Evolutionary conservation across 208 protist genomes (phyloP), one percentile per base, ranked within the genome.

Genomic region (Leptomonas pyrrhocoris): DNA sequence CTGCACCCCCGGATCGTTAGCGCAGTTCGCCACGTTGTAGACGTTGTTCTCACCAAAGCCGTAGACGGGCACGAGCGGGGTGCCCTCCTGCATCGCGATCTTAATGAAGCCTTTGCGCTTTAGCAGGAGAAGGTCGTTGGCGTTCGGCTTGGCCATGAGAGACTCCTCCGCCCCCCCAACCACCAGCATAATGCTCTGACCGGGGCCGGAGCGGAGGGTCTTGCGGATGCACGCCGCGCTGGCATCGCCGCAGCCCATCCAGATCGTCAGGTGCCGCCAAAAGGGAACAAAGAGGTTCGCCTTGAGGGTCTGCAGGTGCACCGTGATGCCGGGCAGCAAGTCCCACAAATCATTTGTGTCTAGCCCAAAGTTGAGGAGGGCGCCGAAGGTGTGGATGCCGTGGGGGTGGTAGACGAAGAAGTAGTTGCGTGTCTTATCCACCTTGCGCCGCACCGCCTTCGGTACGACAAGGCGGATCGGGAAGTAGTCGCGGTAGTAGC

Each of bases 391-490:
- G 72, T 96, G 88, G 16, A 97, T 80, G 27, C 88, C 89, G 77
- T 98, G 94, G 11, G 94, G 94, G 76, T 97, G 92, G 65, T 93
- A 88, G 19, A 79, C 79, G 66, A 98, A 97, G 36, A 98, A 76
- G 75, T 96, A 96, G 74, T 94, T 94, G 49, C 78, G 70, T 18
- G 54, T 51, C 28, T 25, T 57, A 54, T 92, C 76, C 56, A 94
- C 88, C 49, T 64, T 49, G 11, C 53, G 64, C 12, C 81, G 80
- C 27, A 88, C 81, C 21, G 61, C n/a, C 12, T 67, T 55, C 1
- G 83, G 82, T 38, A 96, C 62, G 36, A 92, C 73, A 38, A 95
- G 84, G 5, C 92, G 85, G 13, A 92, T 67, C 0, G 92, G 92
- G 55, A 96, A 96, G 82, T 96, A 96, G 64, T 94, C 82, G 0